phyloP scores from a whole-genome alignment of 176 grass and related monocot species.

The Phoenix dactylifera region DNA sequence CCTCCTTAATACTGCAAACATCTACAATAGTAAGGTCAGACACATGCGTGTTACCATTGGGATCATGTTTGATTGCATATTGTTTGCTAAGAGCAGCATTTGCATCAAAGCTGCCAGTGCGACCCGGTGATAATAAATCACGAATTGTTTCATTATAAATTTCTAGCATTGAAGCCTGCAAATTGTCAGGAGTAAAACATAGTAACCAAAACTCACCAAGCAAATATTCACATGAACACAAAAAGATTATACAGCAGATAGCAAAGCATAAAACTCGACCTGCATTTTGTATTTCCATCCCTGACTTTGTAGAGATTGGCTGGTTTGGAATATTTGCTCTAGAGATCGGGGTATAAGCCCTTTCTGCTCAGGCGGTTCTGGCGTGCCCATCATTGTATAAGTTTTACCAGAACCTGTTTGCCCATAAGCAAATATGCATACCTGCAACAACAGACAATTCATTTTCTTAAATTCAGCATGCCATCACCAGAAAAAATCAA shows the following conservation, averaged over 20 bases:
- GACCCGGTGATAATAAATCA: conserved; percentile 55
- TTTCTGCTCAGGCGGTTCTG: conserved; percentile 37
- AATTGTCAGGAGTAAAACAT: no score
- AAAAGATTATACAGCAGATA: not conserved
- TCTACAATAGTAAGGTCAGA: conserved; percentile 64
- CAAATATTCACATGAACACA: no score
- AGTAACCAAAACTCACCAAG: no score
- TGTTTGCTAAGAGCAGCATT: conserved; percentile 28
- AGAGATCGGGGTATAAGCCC: conserved; percentile 85
- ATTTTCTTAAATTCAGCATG: no score
- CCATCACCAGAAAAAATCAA: no score
- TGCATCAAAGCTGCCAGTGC: conserved; percentile 29
- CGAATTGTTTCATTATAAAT: conserved; percentile 96
- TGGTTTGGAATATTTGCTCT: conserved; percentile 82
- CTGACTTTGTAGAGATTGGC: conserved; percentile 50
- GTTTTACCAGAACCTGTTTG: conserved; percentile 99
- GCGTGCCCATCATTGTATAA: conserved; percentile 95
- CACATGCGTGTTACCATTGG: conserved; percentile 61
- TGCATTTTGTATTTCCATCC: conserved; percentile 94
- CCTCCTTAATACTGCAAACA: conserved; percentile 55
- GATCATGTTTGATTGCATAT: conserved; percentile 77
- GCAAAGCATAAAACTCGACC: conserved; percentile 23
- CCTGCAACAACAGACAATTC: conserved; percentile 18
- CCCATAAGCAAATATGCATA: conserved; percentile 98
- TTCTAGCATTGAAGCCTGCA: conserved; percentile 86